Evolutionary conservation across 1,284 basidiomycete species (phyloP), one percentile per base, ranked within the genome.

Genomic region (Hymenochaete sp.): DNA sequence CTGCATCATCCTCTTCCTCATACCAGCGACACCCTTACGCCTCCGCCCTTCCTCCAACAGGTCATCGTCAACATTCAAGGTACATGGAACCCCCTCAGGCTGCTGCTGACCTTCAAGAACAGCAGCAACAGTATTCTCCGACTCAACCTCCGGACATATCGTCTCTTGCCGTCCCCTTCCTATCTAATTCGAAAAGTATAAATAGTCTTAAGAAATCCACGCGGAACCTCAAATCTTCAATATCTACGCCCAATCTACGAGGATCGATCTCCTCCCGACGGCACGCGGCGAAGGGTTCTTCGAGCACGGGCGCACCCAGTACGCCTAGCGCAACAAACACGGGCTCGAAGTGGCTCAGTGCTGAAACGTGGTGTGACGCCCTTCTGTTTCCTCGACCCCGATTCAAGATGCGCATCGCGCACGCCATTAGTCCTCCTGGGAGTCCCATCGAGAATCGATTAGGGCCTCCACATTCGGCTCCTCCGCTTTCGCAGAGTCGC

Each of bases 321-420:
- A 22, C 39, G 13, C 14, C 22, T 38, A 51, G 45, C 38, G 26
- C 35, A 45, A 51, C 3, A 32, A 50, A 14, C 39, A 51, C 26
- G 45, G 58, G 18, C 72, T 65, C 57, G 62, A 65, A 76, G 5
- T 84, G 80, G 79, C 55, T 85, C 2, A 73, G 77, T 1, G 73
- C 82, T 0, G 81, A 86, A 61, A 78, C 79, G 8, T 84, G 83
- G 81, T 87, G 84, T 60, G 82, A 85, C 53, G 83, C 82, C 1
- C 53, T 87, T 3, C 60, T 87, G 32, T 78, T 86, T 46, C 84
- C 83, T 3, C 71, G 81, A 0, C 84, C 83, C 4, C 69, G 82
- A 39, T 73, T 87, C 53, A 75, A 72, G 55, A 51, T 78, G 48
- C 59, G 60, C 19, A 49, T 57, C 21, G 56, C 57, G 6, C 64